phyloP scores from a whole-genome alignment of 2,329 filamentous ascomycete species.

The Mycogone perniciosa region DNA sequence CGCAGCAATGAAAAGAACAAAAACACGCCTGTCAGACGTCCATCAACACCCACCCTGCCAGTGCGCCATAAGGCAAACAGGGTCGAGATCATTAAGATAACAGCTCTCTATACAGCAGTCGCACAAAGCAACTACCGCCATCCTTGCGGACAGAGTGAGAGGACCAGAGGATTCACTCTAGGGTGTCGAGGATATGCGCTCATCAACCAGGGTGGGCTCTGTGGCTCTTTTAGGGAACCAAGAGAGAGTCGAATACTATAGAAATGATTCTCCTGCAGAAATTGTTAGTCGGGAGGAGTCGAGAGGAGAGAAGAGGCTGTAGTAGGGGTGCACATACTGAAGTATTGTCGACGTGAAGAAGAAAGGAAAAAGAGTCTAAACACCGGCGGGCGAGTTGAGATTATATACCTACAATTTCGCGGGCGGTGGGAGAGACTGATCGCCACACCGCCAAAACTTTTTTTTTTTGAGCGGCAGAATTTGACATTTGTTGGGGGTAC shows the following conservation, averaged over 20 bases:
- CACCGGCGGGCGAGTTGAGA: constrained; percentile 18
- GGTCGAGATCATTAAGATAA: constrained; percentile 81
- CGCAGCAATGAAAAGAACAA: constrained; percentile 50
- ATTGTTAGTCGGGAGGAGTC: constrained; percentile 17
- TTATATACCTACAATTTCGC: constrained; percentile 24
- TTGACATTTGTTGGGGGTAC: background rate
- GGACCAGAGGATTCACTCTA: constrained; percentile 71
- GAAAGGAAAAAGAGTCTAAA: constrained; percentile 40
- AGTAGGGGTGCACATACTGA: constrained; percentile 40
- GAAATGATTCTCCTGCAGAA: constrained; percentile 77
- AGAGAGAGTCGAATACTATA: constrained; percentile 94
- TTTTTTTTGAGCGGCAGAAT: constrained; percentile 11
- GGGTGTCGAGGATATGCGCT: constrained; percentile 77
- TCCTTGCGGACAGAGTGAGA: constrained; percentile 57
- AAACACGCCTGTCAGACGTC: constrained; percentile 76
- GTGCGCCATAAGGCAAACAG: constrained; percentile 69
- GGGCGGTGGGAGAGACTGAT: constrained; percentile 6
- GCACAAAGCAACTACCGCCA: constrained; percentile 39
- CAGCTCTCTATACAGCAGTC: constrained; percentile 71
- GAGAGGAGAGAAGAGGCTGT: constrained; percentile 10
- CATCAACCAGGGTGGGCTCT: constrained; percentile 96
- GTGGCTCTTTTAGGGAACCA: constrained; percentile 88
- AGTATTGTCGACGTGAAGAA: constrained; percentile 59
- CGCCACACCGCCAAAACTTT: constrained; percentile 13
- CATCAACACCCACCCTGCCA: constrained; percentile 74